Conservation (phyloP, 2,329 filamentous ascomycete species). For the Trichoderma oligosporum region DNA sequence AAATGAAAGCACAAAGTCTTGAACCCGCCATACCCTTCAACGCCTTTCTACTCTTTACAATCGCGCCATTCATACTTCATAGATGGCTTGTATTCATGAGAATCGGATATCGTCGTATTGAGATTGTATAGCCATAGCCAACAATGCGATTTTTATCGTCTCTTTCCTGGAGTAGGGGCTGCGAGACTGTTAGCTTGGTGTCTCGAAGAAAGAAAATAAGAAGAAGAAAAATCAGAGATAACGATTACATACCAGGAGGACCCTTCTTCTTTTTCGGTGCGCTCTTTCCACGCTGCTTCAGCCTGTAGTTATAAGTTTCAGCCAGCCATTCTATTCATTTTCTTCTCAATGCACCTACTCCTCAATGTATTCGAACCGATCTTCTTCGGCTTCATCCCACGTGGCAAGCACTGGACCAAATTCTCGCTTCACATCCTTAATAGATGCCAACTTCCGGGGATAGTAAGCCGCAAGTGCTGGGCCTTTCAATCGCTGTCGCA, state of each 20-base stretch:
- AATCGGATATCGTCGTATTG: background rate
- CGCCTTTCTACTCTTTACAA: background rate
- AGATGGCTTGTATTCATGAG: background rate
- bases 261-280: conserved; percentile 83
- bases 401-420: conserved; percentile 65
- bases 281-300: conserved; percentile 79
- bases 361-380: conserved; percentile 71
- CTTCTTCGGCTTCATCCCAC: conserved; percentile 72
- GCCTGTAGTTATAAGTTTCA: conserved; percentile 44
- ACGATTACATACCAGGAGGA: conserved; percentile 34
- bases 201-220: background rate
- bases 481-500: conserved; percentile 84
- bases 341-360: conserved; percentile 44
- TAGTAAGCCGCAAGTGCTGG: conserved; percentile 84
- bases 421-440: conserved; percentile 68
- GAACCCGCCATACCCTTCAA: background rate
- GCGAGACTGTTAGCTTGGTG: background rate
- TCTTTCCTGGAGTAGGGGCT: conserved; percentile 32
- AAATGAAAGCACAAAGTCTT: background rate
- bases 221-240: background rate
- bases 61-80: background rate
- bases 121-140: background rate
- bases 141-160: conserved; percentile 26
- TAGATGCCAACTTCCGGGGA: conserved; percentile 66
- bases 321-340: conserved; percentile 19